Percentiles rank a stretch among this genome's conserved stretches.
Conservation (phyloP, 2,329 filamentous ascomycete genomes). For the Aureobasidium subglaciale region DNA sequence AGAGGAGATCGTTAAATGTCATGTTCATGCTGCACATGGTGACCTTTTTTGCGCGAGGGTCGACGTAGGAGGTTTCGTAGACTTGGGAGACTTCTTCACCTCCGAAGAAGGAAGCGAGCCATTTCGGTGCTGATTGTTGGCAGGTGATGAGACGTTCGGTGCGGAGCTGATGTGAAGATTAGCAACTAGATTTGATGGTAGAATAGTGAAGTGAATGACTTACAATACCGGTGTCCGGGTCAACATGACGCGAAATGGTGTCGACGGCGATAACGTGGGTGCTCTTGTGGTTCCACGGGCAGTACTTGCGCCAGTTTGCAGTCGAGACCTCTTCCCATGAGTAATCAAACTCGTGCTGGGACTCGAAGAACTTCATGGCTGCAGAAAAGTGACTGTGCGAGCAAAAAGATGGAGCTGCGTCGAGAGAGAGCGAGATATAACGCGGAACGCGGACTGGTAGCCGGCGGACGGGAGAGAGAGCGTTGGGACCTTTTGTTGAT, state of each 20-base stretch:
- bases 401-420: background rate
- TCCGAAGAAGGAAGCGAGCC: slow-evolving; percentile 74
- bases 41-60: slow-evolving; percentile 73
- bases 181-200: slow-evolving; percentile 10
- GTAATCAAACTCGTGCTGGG: slow-evolving; percentile 85
- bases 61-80: slow-evolving; percentile 93
- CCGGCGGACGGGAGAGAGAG: slow-evolving; percentile 4
- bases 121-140: slow-evolving; percentile 64
- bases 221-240: slow-evolving; percentile 59
- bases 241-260: slow-evolving; percentile 68
- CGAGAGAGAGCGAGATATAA: background rate
- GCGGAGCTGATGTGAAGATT: slow-evolving; percentile 45
- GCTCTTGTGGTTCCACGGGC: slow-evolving; percentile 98
- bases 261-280: slow-evolving; percentile 94
- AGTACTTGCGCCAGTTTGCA: slow-evolving; percentile 98
- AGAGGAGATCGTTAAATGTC: slow-evolving; percentile 84
- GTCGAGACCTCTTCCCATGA: slow-evolving; percentile 98
- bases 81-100: slow-evolving; percentile 76
- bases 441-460: slow-evolving; percentile 1
- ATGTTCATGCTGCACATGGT: slow-evolving; percentile 96
- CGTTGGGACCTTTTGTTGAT: slow-evolving; percentile 9
- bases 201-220: slow-evolving; percentile 28
- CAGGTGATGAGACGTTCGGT: slow-evolving; percentile 63
- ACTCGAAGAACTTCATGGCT: slow-evolving; percentile 91
- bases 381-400: background rate